A percentile compares a stretch with the other conserved stretches of the same genome.
Conservation (phyloP, 225 moss, liverwort and hornwort species). For the Neckera pumila region DNA sequence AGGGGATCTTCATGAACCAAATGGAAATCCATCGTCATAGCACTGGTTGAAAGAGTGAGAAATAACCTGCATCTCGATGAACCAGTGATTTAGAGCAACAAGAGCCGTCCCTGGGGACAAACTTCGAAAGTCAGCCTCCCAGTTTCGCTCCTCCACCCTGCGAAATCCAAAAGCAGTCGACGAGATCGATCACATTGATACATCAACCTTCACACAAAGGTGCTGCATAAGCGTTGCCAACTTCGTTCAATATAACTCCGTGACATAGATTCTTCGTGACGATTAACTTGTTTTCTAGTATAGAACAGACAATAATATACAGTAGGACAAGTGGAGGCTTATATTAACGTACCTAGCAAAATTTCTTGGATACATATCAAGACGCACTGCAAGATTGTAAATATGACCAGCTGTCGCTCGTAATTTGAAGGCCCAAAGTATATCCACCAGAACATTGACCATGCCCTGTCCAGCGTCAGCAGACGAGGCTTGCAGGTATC, state of each 20-base stretch:
- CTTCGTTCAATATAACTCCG: not conserved
- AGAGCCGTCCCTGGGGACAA: constrained; percentile 78
- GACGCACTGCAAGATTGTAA: constrained; percentile 49
- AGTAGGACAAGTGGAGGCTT: not conserved
- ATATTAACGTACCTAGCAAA: constrained; percentile 33
- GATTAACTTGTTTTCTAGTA: not conserved
- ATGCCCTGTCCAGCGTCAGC: constrained; percentile 68
- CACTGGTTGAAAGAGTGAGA: not conserved
- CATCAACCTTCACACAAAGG: not conserved
- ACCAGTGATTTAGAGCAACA: constrained; percentile 72
- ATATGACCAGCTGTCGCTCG: constrained; percentile 54
- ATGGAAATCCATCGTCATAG: not conserved
- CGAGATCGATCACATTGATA: not conserved
- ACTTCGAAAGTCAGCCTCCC: constrained; percentile 84
- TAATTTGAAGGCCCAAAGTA: constrained; percentile 81
- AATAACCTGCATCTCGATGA: constrained; percentile 81
- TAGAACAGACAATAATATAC: not conserved
- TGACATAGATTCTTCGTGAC: not conserved
- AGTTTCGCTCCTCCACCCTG: constrained; percentile 68
- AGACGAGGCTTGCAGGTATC: constrained; percentile 27
- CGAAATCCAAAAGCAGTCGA: not conserved
- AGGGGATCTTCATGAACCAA: not conserved
- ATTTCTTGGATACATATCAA: constrained; percentile 56
- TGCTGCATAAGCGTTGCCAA: not conserved
- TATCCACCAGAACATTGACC: constrained; percentile 70